Evolutionary conservation across 1,284 basidiomycete species (phyloP).

Genomic region (Apiotrichum sp.): DNA sequence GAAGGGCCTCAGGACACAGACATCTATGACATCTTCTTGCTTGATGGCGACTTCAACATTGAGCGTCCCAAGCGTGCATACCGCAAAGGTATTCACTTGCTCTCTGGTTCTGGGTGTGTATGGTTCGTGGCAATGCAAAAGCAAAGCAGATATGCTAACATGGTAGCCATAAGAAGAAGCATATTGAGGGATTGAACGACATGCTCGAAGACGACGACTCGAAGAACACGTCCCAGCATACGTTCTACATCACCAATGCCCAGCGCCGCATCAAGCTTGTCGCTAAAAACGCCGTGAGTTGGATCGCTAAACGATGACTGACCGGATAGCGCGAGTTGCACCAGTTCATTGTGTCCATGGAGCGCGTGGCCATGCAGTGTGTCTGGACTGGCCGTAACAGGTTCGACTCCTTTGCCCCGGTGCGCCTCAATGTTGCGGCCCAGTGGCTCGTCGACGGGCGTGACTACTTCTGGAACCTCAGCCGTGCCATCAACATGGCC

Average conservation of each 20-base stretch:
- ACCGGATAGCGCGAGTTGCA: conserved; percentile 79
- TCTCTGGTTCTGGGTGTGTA: conserved; percentile 23
- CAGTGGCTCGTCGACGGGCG: conserved; percentile 99
- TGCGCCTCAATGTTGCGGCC: conserved; percentile 84
- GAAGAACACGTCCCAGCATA: conserved; percentile 58
- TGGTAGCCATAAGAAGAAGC: neutral
- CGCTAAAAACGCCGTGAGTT: conserved; percentile 73
- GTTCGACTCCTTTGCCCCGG: conserved; percentile 91
- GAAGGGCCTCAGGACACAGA: conserved; percentile 76
- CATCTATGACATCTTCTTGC: conserved; percentile 88
- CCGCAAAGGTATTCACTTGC: conserved; percentile 37
- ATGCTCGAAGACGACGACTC: conserved; percentile 29
- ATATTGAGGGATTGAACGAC: conserved; percentile 4
- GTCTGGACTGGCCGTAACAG: conserved; percentile 77
- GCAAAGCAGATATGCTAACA: neutral
- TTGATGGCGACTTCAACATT: conserved; percentile 85
- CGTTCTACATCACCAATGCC: conserved; percentile 87
- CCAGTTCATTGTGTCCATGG: conserved; percentile 91
- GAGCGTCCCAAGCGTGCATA: conserved; percentile 52
- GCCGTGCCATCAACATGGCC: conserved; percentile 83
- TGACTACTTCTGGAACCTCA: conserved; percentile 97
- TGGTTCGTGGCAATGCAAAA: no score
- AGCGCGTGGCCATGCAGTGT: conserved; percentile 70
- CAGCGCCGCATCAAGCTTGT: conserved; percentile 83
- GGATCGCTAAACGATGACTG: neutral